These are phyloP conservation scores for Boletus huronensis DNA, from an alignment of 768 basidiomycete species.

Conservation along the genomic window DNA sequence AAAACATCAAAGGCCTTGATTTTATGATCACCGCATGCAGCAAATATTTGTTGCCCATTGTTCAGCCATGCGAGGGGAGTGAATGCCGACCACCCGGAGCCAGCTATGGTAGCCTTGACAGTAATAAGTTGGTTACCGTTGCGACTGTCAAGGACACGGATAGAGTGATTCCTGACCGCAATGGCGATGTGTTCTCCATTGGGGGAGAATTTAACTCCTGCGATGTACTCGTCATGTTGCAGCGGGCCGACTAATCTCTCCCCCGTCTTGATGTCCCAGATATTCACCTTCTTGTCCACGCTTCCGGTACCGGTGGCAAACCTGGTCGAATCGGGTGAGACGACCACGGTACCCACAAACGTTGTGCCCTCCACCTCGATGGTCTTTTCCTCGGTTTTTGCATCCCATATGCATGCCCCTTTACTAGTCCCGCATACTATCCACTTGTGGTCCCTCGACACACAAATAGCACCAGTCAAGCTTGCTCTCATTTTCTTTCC, in stretches of 20 bases:
- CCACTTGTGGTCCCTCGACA: too few relatives aligned
- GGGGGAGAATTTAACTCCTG: not conserved
- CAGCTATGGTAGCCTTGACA: not conserved
- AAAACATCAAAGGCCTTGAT: not conserved
- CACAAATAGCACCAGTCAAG: too few relatives aligned
- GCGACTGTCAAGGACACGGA: not conserved
- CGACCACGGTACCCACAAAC: too few relatives aligned
- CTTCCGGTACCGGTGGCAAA: too few relatives aligned
- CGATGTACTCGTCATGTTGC: not conserved
- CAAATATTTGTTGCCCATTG: not conserved
- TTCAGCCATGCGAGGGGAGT: not conserved
- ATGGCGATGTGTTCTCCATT: not conserved
- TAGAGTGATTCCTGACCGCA: not conserved
- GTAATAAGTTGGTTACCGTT: conserved; percentile 1
- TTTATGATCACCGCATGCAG: not conserved
- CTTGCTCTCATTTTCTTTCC: too few relatives aligned
- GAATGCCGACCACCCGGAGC: rapidly evolving
- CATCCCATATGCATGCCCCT: too few relatives aligned
- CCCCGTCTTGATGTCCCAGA: not conserved
- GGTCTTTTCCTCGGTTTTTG: too few relatives aligned
- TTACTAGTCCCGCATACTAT: too few relatives aligned
- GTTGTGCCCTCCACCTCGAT: too few relatives aligned
- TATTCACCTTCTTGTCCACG: too few relatives aligned
- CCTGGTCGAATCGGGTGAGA: too few relatives aligned
- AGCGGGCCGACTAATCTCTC: not conserved